phyloP scores from a whole-genome alignment of 306 rosid species.

The Vachellia collinsii region DNA sequence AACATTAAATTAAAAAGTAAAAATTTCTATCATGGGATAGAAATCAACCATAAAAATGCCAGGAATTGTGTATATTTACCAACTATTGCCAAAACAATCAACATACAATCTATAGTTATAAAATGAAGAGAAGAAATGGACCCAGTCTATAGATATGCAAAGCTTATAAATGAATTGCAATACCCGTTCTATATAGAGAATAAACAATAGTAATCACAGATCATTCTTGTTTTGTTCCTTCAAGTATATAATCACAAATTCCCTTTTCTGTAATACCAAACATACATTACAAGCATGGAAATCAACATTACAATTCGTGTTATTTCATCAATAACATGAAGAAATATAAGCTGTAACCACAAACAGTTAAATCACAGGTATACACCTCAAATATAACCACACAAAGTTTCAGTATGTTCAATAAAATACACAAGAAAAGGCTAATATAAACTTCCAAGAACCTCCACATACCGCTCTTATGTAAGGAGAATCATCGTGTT shows the following conservation, averaged over 20 bases:
- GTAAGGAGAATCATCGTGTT: constrained; percentile 91
- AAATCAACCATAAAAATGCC: not conserved
- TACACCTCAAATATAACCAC: not conserved
- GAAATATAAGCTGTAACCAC: not conserved
- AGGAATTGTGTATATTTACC: not conserved
- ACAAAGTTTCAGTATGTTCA: constrained; percentile 4
- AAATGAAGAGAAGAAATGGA: not conserved
- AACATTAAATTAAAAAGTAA: no score
- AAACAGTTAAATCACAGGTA: constrained; percentile 27
- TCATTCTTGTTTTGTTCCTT: not conserved
- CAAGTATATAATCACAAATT: not conserved
- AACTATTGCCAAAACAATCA: not conserved
- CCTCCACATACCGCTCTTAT: constrained; percentile 83
- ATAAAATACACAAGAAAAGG: constrained; percentile 6
- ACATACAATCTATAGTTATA: not conserved
- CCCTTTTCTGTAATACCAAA: not conserved
- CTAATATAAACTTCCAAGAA: constrained; percentile 1
- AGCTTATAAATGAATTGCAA: not conserved
- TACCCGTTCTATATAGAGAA: not conserved
- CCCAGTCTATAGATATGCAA: not conserved
- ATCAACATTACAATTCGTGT: not conserved
- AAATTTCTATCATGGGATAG: not conserved
- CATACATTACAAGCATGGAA: not conserved
- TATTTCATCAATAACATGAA: not conserved
- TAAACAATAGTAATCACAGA: not conserved